Conservation (phyloP, 768 basidiomycete genomes). For the Austroboletus festivus region DNA sequence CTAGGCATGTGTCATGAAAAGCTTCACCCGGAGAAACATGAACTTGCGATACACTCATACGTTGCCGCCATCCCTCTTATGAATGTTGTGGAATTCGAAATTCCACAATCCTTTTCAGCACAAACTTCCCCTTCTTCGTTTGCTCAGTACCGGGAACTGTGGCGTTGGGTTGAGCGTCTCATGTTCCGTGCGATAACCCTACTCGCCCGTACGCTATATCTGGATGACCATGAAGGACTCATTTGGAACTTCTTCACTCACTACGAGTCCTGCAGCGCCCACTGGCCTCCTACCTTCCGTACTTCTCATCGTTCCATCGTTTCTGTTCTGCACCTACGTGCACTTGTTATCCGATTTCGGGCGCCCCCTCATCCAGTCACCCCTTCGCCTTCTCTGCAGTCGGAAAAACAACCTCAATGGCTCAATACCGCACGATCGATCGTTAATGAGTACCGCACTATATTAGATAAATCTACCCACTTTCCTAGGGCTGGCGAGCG, state of each 20-base stretch:
- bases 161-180: conserved; percentile 80
- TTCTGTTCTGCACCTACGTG: conserved; percentile 68
- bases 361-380: conserved; percentile 12
- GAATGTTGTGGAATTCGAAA: conserved; percentile 44
- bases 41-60: conserved; percentile 57
- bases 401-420: conserved; percentile 50
- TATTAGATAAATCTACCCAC: conserved; percentile 62
- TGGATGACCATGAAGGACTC: conserved; percentile 35
- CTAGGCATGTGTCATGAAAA: conserved; percentile 77
- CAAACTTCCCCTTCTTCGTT: conserved; percentile 46
- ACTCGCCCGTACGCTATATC: conserved; percentile 44
- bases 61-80: conserved; percentile 54
- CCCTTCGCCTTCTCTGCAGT: conserved; percentile 17
- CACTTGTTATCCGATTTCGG: conserved; percentile 55
- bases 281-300: conserved; percentile 81
- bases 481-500: conserved; percentile 83
- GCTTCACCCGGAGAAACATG: conserved; percentile 45
- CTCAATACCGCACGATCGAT: conserved; percentile 59
- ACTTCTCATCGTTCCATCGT: conserved; percentile 71
- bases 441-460: conserved; percentile 66
- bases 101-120: conserved; percentile 33
- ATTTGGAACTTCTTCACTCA: conserved; percentile 64
- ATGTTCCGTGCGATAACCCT: conserved; percentile 79
- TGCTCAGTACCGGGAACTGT: conserved; percentile 71
- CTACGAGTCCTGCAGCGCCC: conserved; percentile 57